Evolutionary conservation across 1,284 basidiomycete species (phyloP), one percentile per base, ranked within the genome.

Genomic region (Ganoderma meredithae): DNA sequence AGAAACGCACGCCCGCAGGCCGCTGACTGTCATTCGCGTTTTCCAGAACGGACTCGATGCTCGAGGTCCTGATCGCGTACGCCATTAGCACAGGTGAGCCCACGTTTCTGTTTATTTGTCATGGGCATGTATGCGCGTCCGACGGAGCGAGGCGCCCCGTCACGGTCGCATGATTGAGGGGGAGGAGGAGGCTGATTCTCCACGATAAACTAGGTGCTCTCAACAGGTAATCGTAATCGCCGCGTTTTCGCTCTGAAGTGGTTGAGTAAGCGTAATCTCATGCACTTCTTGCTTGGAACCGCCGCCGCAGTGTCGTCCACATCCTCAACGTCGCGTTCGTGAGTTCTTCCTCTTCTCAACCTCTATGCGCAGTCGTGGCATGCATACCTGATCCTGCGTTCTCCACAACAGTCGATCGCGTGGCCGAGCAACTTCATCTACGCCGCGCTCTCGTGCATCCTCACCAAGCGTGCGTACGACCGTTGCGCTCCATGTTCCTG

Each of bases 271-370:
- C 27, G n/a, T n/a, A n/a, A n/a, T n/a, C n/a, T n/a, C n/a, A n/a
- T n/a, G n/a, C n/a, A n/a, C n/a, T n/a, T n/a, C n/a, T 31, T 31
- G 27, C 27, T 31, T 3, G 27, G 27, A 3, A 2, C 60, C 25
- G 31, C 31, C 31, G 31, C 12, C 27, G 33, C 59, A 67, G 66
- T 39, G 27, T 67, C 10, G 62, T 67, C 19, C 66, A 67, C 33
- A 61, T 67, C 49, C 33, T 67, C 10, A 67, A 67, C 25, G 61
- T 67, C 47, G 62, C 36, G 5, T 67, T 67, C 62, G 66, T 67
- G 4, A 63, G 66, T 67, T 31, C 9, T 15, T 31, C 1, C n/a
- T n/a, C n/a, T n/a, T n/a, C n/a, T n/a, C n/a, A n/a, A n/a, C n/a
- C n/a, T n/a, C n/a, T n/a, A n/a, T n/a, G n/a, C n/a, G n/a, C n/a